A percentile compares a stretch with the other conserved stretches of the same genome.
Conservation (phyloP, 1,284 basidiomycete species). For the Tylopilus sp. region DNA sequence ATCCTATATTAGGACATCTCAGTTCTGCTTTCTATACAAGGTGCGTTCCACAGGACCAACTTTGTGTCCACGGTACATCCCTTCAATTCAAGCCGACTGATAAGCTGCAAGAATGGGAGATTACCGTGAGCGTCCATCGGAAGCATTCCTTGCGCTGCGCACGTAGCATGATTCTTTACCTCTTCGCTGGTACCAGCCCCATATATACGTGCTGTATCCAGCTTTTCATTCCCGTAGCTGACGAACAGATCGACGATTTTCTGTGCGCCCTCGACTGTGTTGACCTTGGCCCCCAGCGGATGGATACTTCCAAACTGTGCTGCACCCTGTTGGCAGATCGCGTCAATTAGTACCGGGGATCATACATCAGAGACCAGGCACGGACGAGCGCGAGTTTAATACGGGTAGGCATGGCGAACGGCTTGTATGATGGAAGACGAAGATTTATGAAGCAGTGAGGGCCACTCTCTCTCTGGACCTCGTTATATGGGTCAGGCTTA, state of each 20-base stretch:
- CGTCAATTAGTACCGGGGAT: neutral
- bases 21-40: neutral
- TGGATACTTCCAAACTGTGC: conserved; percentile 15
- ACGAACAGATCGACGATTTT: conserved; percentile 27
- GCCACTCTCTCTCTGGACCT: neutral
- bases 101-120: conserved; percentile 11
- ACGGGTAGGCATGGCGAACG: conserved; percentile 9
- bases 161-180: neutral
- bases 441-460: too few species aligned
- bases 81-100: conserved; percentile 27
- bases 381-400: conserved; percentile 12
- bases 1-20: conserved; percentile 7
- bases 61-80: conserved; percentile 32
- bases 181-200: conserved; percentile 17
- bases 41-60: conserved; percentile 6
- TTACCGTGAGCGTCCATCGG: neutral
- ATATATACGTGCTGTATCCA: conserved; percentile 17
- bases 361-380: neutral
- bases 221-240: conserved; percentile 16
- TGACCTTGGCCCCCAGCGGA: conserved; percentile 17
- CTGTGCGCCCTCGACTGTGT: conserved; percentile 23
- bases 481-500: neutral
- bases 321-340: conserved; percentile 8
- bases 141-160: neutral
- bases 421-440: neutral